Percentiles rank a stretch among this genome's conserved stretches.
These are phyloP conservation scores for Moelleriella libera DNA, from an alignment of 2,329 filamentous ascomycete genomes.

Conservation along the genomic window DNA sequence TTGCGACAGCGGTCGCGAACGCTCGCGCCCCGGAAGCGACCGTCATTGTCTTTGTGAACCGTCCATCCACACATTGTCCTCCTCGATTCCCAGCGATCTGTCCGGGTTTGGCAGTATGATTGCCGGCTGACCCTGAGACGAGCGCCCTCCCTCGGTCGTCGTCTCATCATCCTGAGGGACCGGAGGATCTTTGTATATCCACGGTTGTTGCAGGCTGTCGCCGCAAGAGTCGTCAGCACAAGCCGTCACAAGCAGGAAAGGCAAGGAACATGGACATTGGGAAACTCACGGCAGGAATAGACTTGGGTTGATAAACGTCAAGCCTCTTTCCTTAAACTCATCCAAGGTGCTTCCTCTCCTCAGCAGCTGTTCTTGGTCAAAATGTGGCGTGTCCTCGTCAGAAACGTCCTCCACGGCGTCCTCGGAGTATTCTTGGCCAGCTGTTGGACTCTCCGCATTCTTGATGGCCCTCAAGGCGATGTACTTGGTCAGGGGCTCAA, in stretches of 20 bases:
- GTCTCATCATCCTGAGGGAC: conserved; percentile 16
- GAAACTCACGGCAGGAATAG: conserved; percentile 48
- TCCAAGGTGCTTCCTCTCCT: conserved; percentile 53
- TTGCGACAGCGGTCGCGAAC: too few species aligned
- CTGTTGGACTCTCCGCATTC: conserved; percentile 29
- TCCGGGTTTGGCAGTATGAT: conserved; percentile 19
- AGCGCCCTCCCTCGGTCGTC: conserved; percentile 12
- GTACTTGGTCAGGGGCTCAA: conserved; percentile 79
- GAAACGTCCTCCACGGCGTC: conserved; percentile 21
- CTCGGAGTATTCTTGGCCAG: conserved; percentile 21
- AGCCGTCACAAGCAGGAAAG: background rate
- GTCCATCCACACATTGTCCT: conserved; percentile 24
- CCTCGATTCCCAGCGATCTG: conserved; percentile 22
- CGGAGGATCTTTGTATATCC: conserved; percentile 49
- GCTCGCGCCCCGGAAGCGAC: too few species aligned
- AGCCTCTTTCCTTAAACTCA: conserved; percentile 54
- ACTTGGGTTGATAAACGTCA: conserved; percentile 65
- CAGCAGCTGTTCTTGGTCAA: conserved; percentile 24
- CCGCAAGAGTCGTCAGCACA: background rate
- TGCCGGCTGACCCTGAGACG: conserved; percentile 6
- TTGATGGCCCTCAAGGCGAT: conserved; percentile 83
- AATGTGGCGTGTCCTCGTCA: conserved; percentile 27
- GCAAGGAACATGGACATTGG: background rate
- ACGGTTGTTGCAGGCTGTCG: conserved; percentile 49
- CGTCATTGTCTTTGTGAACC: background rate